Percentiles rank a stretch among this genome's conserved stretches.
Conservation (phyloP, 352 stramenopile species). For the Pythium angustatum region DNA sequence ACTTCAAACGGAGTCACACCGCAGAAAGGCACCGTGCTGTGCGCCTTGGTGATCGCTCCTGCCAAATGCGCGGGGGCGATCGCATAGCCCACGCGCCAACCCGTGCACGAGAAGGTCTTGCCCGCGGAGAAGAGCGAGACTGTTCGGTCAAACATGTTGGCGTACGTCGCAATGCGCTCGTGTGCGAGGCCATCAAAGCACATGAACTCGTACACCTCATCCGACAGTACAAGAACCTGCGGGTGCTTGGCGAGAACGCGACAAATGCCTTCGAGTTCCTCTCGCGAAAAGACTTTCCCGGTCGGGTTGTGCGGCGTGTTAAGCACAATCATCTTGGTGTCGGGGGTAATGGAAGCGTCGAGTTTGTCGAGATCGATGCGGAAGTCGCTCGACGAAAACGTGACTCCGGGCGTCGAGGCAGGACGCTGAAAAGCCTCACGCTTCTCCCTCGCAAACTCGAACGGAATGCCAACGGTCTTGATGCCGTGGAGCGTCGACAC, state of each 20-base stretch:
- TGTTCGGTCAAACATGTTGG: slow-evolving; percentile 85
- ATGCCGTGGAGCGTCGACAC: slow-evolving; percentile 83
- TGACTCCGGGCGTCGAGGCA: slow-evolving; percentile 5
- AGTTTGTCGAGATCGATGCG: slow-evolving; percentile 86
- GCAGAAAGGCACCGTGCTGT: slow-evolving; percentile 92
- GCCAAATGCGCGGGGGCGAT: slow-evolving; percentile 60
- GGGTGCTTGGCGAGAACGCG: slow-evolving; percentile 82
- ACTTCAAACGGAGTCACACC: slow-evolving; percentile 94
- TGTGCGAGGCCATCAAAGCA: slow-evolving; percentile 79
- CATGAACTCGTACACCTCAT: slow-evolving; percentile 99
- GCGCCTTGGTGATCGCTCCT: slow-evolving; percentile 69
- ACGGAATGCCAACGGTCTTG: slow-evolving; percentile 67
- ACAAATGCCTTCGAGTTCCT: slow-evolving; percentile 93
- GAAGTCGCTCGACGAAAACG: slow-evolving; percentile 76
- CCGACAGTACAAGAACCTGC: slow-evolving; percentile 92
- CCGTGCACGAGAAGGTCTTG: slow-evolving; percentile 95
- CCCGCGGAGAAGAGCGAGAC: slow-evolving; percentile 93
- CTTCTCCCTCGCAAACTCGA: slow-evolving; percentile 58
- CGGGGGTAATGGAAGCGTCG: slow-evolving; percentile 81
- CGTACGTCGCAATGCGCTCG: slow-evolving; percentile 74
- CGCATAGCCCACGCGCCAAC: slow-evolving; percentile 91
- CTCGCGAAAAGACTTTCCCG: slow-evolving; percentile 95
- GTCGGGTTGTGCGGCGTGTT: slow-evolving; percentile 99
- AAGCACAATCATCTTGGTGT: slow-evolving; percentile 95
- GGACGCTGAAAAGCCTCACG: slow-evolving; percentile 41